Evolutionary conservation across 306 rosid species (phyloP).

Genomic region (Morella rubra): DNA sequence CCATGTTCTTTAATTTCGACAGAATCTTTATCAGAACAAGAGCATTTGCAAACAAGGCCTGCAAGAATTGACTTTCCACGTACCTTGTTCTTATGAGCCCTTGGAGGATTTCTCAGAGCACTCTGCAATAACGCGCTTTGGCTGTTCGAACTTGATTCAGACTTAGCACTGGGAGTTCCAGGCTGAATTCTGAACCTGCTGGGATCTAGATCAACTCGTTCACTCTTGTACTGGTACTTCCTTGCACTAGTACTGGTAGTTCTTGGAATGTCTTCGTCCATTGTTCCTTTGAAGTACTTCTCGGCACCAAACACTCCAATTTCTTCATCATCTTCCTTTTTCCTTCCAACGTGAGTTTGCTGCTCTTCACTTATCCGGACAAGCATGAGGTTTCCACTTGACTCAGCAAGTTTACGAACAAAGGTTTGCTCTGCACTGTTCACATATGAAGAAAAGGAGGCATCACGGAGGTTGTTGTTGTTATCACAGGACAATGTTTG

Average conservation of each 20-base stretch:
- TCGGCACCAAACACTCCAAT: conserved; percentile 86
- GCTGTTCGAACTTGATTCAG: conserved; percentile 90
- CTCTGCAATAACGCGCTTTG: conserved; percentile 47
- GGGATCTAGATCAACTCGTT: conserved; percentile 13
- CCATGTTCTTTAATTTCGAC: conserved; percentile 50
- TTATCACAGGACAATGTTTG: conserved; percentile 36
- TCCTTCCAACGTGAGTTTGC: conserved; percentile 23
- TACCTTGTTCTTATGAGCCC: conserved; percentile 22
- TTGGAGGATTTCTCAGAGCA: conserved; percentile 36
- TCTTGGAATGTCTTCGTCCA: conserved; percentile 35
- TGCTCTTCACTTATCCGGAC: conserved; percentile 30
- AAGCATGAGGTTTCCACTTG: conserved; percentile 31
- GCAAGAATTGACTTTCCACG: conserved; percentile 53
- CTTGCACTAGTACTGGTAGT: conserved; percentile 32
- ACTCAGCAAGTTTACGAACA: conserved; percentile 28
- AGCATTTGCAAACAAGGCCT: conserved; percentile 63
- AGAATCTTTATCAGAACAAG: conserved; percentile 63
- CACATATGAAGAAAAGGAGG: conserved; percentile 60
- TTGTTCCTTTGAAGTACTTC: conserved; percentile 85
- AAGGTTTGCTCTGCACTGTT: conserved; percentile 33
- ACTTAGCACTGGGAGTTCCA: conserved; percentile 65
- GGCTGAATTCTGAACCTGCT: conserved; percentile 33
- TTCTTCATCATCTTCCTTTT: conserved; percentile 68
- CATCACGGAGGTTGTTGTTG: conserved; percentile 32
- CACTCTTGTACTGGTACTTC: conserved; percentile 32